Evolutionary conservation across 2,329 filamentous ascomycete genomes (phyloP).

Genomic region (Neofusicoccum kwambonambiense): DNA sequence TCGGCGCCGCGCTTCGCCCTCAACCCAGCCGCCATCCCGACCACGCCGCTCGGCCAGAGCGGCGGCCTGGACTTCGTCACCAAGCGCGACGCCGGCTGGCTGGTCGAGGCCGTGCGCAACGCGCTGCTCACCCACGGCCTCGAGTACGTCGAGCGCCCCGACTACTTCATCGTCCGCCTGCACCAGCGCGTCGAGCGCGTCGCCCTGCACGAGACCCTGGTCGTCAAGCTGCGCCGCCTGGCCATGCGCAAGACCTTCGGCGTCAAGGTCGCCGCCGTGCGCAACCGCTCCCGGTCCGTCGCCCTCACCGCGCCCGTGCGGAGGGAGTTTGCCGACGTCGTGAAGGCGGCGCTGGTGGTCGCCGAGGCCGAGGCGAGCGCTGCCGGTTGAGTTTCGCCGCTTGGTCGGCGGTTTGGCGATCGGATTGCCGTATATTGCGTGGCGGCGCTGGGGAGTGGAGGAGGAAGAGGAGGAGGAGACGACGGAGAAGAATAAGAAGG

Average conservation of each 20-base stretch:
- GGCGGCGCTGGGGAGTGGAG: too few relatives aligned
- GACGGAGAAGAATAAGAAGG: too few relatives aligned
- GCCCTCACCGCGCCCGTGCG: neutral
- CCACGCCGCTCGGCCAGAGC: slow-evolving; percentile 24
- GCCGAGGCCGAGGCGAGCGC: neutral
- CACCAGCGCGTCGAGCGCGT: slow-evolving; percentile 26
- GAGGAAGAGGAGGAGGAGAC: too few relatives aligned
- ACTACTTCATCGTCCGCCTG: slow-evolving; percentile 26
- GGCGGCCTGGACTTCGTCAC: slow-evolving; percentile 30
- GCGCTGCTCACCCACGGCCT: slow-evolving; percentile 27
- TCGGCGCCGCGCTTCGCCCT: neutral
- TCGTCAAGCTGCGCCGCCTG: slow-evolving; percentile 18
- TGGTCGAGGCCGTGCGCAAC: slow-evolving; percentile 27
- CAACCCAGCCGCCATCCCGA: slow-evolving; percentile 18
- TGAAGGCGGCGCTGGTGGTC: neutral
- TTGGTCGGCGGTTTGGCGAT: too few relatives aligned
- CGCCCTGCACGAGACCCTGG: slow-evolving; percentile 16
- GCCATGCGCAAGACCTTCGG: slow-evolving; percentile 7
- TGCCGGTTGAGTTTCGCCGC: neutral
- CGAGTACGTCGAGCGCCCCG: slow-evolving; percentile 25
- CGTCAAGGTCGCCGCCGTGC: neutral
- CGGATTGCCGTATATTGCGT: too few relatives aligned
- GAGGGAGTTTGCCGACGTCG: neutral
- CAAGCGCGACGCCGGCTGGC: slow-evolving; percentile 27
- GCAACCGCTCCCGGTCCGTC: neutral